These are phyloP conservation scores for Davidsoniella neocaledoniae DNA, from an alignment of 2,329 filamentous ascomycete species.

Conservation along the genomic window DNA sequence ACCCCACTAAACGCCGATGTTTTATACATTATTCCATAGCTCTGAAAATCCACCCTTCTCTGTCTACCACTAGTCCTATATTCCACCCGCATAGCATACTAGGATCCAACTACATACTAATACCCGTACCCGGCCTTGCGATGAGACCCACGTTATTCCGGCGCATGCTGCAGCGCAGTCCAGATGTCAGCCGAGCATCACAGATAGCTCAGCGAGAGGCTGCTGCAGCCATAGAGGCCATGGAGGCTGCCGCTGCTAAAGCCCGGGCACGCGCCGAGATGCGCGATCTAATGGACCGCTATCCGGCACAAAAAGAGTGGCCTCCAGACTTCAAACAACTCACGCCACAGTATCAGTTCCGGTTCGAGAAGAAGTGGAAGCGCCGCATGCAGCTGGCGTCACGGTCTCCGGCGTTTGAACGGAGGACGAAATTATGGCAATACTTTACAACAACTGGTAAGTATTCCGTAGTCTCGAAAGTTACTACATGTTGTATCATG, in stretches of 20 bases:
- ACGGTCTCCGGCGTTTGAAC: conserved; percentile 46
- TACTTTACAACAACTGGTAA: conserved; percentile 39
- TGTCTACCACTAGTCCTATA: too few species aligned
- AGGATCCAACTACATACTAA: not conserved
- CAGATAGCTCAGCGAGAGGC: conserved; percentile 5
- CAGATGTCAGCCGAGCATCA: conserved; percentile 16
- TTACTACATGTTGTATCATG: not conserved
- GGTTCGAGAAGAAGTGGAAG: conserved; percentile 65
- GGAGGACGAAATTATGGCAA: conserved; percentile 47
- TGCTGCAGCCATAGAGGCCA: not conserved
- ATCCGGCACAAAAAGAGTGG: conserved; percentile 56
- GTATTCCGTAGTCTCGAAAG: conserved; percentile 16
- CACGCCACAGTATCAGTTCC: conserved; percentile 55
- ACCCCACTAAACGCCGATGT: too few species aligned
- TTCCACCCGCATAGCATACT: too few species aligned
- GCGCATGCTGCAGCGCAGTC: not conserved
- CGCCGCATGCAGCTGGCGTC: conserved; percentile 46
- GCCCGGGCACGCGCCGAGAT: conserved; percentile 2
- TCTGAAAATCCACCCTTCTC: too few species aligned
- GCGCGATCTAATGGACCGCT: conserved; percentile 32
- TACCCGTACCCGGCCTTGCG: not conserved
- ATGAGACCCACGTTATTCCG: conserved; percentile 1
- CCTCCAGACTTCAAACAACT: conserved; percentile 60
- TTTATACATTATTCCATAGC: too few species aligned
- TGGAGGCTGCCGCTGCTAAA: conserved; percentile 5